phyloP scores from a whole-genome alignment of 192 early-diverging fungal genomes.

The Coemansia reversa region DNA sequence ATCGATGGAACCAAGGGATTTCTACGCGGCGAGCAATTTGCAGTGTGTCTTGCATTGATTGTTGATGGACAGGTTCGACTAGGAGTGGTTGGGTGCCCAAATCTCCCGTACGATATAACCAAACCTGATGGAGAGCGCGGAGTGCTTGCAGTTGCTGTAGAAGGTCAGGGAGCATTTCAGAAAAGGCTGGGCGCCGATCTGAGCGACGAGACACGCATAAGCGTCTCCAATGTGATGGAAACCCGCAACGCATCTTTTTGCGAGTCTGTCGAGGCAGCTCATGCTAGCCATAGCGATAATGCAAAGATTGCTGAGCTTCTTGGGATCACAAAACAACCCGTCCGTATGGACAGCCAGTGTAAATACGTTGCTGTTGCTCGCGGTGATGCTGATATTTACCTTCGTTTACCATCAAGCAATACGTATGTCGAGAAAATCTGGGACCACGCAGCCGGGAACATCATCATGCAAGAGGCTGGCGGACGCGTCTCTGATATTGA shows the following conservation, averaged over 20 bases:
- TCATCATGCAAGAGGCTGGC: conserved; percentile 91
- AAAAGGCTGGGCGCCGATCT: conserved; percentile 30
- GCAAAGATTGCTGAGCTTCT: conserved; percentile 74
- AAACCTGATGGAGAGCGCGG: conserved; percentile 69
- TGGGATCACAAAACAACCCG: conserved; percentile 72
- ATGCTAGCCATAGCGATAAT: conserved; percentile 83
- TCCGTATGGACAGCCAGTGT: conserved; percentile 98
- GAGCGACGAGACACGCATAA: conserved; percentile 62
- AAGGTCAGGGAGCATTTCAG: conserved; percentile 88
- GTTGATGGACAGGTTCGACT: conserved; percentile 84
- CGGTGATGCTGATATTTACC: conserved; percentile 92
- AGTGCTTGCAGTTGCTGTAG: conserved; percentile 81
- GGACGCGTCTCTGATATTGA: conserved; percentile 82
- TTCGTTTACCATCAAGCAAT: conserved; percentile 75
- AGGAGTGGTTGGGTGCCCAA: conserved; percentile 87
- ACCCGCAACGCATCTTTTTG: conserved; percentile 76
- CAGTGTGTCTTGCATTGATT: conserved; percentile 91
- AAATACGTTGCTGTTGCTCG: conserved; percentile 91
- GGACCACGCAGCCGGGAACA: conserved; percentile 94
- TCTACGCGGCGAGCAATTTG: conserved; percentile 94
- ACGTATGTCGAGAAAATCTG: conserved; percentile 98
- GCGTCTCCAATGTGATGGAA: conserved; percentile 50
- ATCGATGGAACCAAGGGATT: conserved; percentile 99
- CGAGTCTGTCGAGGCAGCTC: conserved; percentile 92
- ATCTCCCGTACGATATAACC: conserved; percentile 65